Percentiles rank a stretch among this genome's conserved stretches.
Conservation (phyloP, 306 rosid genomes). For the Canavalia ensiformis region DNA sequence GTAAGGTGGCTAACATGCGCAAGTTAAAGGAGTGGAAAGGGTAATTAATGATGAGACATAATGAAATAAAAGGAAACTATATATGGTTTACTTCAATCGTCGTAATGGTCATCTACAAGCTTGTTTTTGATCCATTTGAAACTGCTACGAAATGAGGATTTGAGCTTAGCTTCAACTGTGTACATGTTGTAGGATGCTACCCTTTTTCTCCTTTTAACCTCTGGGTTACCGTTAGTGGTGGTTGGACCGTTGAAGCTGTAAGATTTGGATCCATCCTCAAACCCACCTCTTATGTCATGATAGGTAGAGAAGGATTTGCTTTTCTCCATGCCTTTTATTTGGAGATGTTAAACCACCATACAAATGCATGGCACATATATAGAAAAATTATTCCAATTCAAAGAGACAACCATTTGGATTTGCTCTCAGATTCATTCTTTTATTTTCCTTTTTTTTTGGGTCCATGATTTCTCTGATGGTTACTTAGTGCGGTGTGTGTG, state of each 20-base stretch:
- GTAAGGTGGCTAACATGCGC: not conserved
- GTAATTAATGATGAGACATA: not conserved
- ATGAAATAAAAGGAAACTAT: not conserved
- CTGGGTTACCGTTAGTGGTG: conserved; percentile 51
- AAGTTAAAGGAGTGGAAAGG: not conserved
- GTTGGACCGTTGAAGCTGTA: conserved; percentile 67
- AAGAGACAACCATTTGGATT: not conserved
- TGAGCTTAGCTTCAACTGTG: conserved; percentile 67
- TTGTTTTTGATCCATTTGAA: conserved; percentile 81
- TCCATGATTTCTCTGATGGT: not conserved
- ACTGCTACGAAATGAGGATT: conserved; percentile 66
- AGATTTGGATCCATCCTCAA: conserved; percentile 58
- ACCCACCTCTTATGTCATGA: conserved; percentile 51
- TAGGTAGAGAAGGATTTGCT: conserved; percentile 63
- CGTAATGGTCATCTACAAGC: conserved; percentile 53
- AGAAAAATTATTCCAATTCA: not conserved
- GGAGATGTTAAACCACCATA: too few relatives aligned
- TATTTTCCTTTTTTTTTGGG: not conserved
- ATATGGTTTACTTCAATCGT: conserved; percentile 28
- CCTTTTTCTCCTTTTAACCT: conserved; percentile 67
- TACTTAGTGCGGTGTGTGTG: conserved; percentile 21
- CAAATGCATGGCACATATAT: not conserved
- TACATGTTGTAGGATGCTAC: conserved; percentile 68
- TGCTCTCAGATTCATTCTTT: not conserved
- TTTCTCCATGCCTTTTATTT: conserved; percentile 56